Percentiles rank a stretch among this genome's conserved stretches.
Conservation (phyloP, 1,284 basidiomycete species). For the Rhodotorula sp. region DNA sequence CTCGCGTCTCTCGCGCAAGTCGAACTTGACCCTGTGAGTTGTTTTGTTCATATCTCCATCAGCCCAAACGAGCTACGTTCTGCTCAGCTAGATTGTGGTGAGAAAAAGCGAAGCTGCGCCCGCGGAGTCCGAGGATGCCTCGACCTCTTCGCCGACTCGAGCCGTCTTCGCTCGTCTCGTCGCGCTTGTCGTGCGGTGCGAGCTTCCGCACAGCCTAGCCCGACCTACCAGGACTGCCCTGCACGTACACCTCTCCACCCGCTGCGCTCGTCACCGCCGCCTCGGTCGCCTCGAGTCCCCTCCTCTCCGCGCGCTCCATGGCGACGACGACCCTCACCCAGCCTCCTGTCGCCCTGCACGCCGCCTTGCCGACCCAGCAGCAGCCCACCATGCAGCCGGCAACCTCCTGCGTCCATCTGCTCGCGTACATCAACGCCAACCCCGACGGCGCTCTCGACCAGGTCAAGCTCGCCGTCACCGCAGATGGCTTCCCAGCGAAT, state of each 20-base stretch:
- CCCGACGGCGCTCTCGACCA: background rate
- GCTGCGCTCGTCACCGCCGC: background rate
- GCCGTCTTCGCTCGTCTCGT: background rate
- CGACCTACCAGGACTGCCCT: background rate
- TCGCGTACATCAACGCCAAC: background rate
- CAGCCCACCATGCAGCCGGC: no score
- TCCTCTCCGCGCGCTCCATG: background rate
- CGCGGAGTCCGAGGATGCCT: background rate
- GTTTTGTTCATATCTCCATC: no score
- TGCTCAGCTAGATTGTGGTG: no score
- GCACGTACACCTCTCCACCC: no score
- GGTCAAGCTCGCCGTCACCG: background rate
- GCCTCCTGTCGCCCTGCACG: background rate
- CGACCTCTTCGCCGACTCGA: background rate
- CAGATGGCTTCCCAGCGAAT: no score
- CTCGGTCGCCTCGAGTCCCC: no score
- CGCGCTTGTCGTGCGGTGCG: background rate
- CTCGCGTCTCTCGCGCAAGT: no score
- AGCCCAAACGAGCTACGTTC: no score
- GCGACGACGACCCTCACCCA: conserved; percentile 6
- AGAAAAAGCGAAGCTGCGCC: background rate
- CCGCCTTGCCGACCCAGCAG: background rate
- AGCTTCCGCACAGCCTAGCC: background rate
- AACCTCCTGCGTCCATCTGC: background rate
- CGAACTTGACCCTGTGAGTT: no score